Evolutionary conservation across 192 early-diverging fungal species (phyloP).

Genomic region (Backusella australiensis): DNA sequence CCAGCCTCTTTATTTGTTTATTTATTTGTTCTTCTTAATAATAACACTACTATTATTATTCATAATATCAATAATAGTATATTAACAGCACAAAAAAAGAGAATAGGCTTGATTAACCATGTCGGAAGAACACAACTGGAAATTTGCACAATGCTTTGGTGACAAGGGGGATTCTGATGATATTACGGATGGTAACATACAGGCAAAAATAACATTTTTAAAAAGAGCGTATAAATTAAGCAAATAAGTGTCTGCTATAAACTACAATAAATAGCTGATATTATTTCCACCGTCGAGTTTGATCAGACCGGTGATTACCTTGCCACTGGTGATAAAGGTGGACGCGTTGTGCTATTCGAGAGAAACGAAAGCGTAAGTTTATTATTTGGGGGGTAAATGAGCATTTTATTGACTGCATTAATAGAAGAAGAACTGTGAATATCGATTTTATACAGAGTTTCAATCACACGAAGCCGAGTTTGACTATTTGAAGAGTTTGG

Average conservation of each 20-base stretch:
- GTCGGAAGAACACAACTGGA: constrained; percentile 56
- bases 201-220: not conserved
- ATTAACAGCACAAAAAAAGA: not conserved
- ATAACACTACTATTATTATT: not conserved
- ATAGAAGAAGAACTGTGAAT: constrained; percentile 93
- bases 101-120: not conserved
- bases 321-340: constrained; percentile 91
- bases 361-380: constrained; percentile 80
- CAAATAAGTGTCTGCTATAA: not conserved
- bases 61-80: not conserved
- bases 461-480: constrained; percentile 97
- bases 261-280: constrained; percentile 68
- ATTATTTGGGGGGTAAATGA: not conserved
- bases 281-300: constrained; percentile 94
- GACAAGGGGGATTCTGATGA: constrained; percentile 94
- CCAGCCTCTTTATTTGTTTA: not conserved
- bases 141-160: constrained; percentile 95
- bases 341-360: constrained; percentile 90
- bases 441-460: constrained; percentile 95
- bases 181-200: constrained; percentile 82
- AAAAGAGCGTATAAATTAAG: not conserved
- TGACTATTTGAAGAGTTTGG: constrained; percentile 91
- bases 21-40: not conserved
- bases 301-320: constrained; percentile 88
- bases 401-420: not conserved